Evolutionary conservation across 495 filamentous ascomycete species (phyloP), one percentile per base, ranked within the genome.

Genomic region (Podospora conica): DNA sequence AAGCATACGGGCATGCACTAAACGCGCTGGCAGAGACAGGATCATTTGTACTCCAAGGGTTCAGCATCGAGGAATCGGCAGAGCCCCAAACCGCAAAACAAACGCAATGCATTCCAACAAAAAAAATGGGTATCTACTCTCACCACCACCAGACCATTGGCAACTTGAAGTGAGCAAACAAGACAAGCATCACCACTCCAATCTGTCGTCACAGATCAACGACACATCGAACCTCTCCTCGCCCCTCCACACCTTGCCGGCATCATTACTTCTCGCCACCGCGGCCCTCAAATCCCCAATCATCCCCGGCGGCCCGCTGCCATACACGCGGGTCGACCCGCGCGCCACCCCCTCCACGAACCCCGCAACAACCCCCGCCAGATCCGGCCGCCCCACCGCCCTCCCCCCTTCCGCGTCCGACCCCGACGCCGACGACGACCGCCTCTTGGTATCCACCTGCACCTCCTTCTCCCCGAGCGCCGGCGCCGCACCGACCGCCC

Each of bases 301-400:
- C 83, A 89, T 85, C 1, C 76, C 79, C n/a, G 78, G 75, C 21
- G 88, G 87, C 20, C 87, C 87, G 68, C 85, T 88, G 0, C 80
- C 87, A 69, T 88, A 76, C 0, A 90, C 85, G 11, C 79, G 72
- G 1, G 84, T 86, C 8, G 81, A 77, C 0, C 86, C 86, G 3
- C 75, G 68, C 0, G 74, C 69, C 3, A 77, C 77, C 20, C 58
- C 60, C 7, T 69, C 74, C 4, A 81, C 71, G 31, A 82, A 82
- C n/a, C 70, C 72, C 8, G 60, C 60, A 10, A 83, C 74, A 15
- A 77, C 59, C 5, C 66, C 67, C 1, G 62, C 22, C 9, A 83
- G 70, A 48, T 81, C 73, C 15, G 81, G 73, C 53, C 73, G 28
- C 3, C 65, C 58, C 3, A 60, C 25, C 48, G 65, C 66, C 58